Conservation (phyloP, 2,329 filamentous ascomycete genomes). For the Pestalotiopsis sp. region DNA sequence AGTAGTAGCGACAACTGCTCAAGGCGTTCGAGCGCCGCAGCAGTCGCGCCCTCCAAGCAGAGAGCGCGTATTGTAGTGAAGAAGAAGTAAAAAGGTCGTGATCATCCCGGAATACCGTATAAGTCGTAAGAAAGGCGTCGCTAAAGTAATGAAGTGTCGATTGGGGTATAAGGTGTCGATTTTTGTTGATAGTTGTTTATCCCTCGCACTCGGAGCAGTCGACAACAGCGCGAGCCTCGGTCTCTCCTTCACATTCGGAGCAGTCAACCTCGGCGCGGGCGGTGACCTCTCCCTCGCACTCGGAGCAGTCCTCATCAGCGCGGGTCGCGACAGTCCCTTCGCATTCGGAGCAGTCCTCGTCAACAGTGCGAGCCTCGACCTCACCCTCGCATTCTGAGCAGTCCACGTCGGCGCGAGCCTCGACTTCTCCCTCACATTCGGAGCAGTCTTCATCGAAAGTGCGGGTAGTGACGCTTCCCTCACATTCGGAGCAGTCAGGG, state of each 20-base stretch:
- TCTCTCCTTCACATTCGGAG: not conserved
- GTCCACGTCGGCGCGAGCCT: not conserved
- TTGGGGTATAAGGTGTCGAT: not conserved
- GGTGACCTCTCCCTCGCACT: not conserved
- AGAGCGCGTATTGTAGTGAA: not conserved
- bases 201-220: not conserved
- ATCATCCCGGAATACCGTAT: not conserved
- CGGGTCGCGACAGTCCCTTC: no score
- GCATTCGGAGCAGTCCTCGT: not conserved
- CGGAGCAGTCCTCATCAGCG: not conserved
- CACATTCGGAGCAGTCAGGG: not conserved
- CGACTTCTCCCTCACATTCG: not conserved
- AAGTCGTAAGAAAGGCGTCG: not conserved
- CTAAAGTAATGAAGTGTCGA: not conserved
- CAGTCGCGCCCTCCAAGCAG: not conserved
- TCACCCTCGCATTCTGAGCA: not conserved
- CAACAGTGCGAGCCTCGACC: not conserved
- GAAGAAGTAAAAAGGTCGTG: not conserved
- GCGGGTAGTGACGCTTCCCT: not conserved
- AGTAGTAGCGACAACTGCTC: not conserved
- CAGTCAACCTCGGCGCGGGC: not conserved
- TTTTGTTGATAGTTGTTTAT: not conserved
- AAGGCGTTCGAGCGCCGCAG: not conserved
- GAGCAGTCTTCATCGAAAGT: not conserved
- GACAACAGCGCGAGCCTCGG: not conserved